Conservation (phyloP, 1,284 basidiomycete species). For the Spongiforma sp. region DNA sequence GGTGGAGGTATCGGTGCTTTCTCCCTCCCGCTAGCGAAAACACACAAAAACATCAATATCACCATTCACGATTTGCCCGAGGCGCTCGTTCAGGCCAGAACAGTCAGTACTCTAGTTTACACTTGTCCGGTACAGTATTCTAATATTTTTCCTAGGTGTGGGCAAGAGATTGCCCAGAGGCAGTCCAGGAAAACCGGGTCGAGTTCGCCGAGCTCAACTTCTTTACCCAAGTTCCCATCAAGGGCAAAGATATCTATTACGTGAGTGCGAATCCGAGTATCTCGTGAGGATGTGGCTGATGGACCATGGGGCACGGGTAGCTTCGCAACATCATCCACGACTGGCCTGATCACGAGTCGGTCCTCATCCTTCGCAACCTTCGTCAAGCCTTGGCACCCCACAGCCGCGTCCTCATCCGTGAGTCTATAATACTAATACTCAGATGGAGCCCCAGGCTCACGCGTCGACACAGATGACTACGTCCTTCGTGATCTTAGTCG, state of each 20-base stretch:
- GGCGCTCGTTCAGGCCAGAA: constrained; percentile 27
- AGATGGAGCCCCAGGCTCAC: constrained; percentile 1
- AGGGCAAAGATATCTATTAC: constrained; percentile 37
- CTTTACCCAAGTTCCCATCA: constrained; percentile 32
- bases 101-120: constrained; percentile 16
- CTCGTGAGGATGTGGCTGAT: not conserved
- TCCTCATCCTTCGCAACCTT: constrained; percentile 32
- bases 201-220: constrained; percentile 37
- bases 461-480: constrained; percentile 23
- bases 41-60: constrained; percentile 32
- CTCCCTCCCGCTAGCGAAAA: constrained; percentile 32
- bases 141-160: constrained; percentile 26
- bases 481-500: constrained; percentile 26
- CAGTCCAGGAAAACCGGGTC: constrained; percentile 29
- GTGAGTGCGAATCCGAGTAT: constrained; percentile 22
- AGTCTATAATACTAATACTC: not conserved
- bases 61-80: constrained; percentile 37
- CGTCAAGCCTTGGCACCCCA: constrained; percentile 32
- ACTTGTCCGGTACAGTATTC: not conserved
- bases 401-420: constrained; percentile 37
- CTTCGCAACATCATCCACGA: constrained; percentile 37
- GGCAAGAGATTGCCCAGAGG: constrained; percentile 29
- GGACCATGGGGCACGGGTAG: constrained; percentile 9
- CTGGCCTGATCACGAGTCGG: constrained; percentile 35
- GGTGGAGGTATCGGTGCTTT: constrained; percentile 41